Conservation (phyloP, 495 filamentous ascomycete genomes). For the Ramalina intermedia region DNA sequence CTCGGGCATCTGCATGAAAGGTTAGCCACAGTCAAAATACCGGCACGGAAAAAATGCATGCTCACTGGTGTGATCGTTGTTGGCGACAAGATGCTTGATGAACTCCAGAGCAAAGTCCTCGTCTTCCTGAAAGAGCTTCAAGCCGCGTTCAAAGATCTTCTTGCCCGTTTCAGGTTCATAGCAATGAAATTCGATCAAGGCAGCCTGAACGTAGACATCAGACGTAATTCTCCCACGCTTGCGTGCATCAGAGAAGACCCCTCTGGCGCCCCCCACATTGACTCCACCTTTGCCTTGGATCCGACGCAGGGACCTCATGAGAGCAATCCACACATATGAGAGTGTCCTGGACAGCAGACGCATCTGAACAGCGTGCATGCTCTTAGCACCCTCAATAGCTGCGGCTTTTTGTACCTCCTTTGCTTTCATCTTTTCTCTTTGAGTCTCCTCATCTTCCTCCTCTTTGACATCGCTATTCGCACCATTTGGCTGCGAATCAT, state of each 20-base stretch:
- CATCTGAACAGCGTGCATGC: slow-evolving; percentile 55
- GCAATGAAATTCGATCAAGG: slow-evolving; percentile 84
- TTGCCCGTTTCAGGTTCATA: slow-evolving; percentile 85
- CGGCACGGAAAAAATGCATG: slow-evolving; percentile 9
- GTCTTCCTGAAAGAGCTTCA: slow-evolving; percentile 83
- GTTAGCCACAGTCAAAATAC: slow-evolving; percentile 11
- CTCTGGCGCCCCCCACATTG: slow-evolving; percentile 59
- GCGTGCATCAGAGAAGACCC: slow-evolving; percentile 76
- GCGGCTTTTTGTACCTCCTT: slow-evolving; percentile 41
- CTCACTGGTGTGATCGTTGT: slow-evolving; percentile 88
- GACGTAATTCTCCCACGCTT: slow-evolving; percentile 73
- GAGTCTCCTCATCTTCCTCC: slow-evolving; percentile 51
- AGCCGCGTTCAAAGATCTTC: slow-evolving; percentile 89
- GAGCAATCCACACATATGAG: slow-evolving; percentile 83
- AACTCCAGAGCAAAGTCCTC: slow-evolving; percentile 87
- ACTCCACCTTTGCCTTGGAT: slow-evolving; percentile 80
- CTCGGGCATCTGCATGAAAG: slow-evolving; percentile 58
- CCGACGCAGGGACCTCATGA: slow-evolving; percentile 86
- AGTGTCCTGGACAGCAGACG: slow-evolving; percentile 61
- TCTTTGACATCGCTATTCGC: slow-evolving; percentile 30
- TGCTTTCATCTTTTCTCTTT: slow-evolving; percentile 37
- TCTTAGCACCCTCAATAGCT: slow-evolving; percentile 56
- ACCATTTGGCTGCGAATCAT: slow-evolving; percentile 26
- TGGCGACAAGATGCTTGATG: slow-evolving; percentile 79
- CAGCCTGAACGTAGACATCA: slow-evolving; percentile 85